Percentiles rank a stretch among this genome's conserved stretches.
These are phyloP conservation scores for Sarocladiaceae sp. DNA, from an alignment of 2,329 filamentous ascomycete genomes.

Conservation along the genomic window DNA sequence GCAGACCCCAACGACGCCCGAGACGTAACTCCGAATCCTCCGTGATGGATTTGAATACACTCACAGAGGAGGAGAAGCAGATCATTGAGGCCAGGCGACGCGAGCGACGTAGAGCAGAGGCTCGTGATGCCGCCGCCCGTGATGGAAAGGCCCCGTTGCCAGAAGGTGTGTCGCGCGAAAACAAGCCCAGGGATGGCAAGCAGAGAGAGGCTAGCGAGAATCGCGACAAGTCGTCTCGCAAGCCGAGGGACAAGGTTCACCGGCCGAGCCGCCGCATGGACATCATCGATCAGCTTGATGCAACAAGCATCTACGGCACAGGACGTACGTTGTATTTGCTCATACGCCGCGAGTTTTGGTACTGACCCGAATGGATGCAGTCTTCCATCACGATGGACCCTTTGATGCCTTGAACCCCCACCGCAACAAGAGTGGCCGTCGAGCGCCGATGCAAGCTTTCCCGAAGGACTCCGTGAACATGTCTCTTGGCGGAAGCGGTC, in stretches of 20 bases:
- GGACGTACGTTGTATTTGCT: conserved; percentile 57
- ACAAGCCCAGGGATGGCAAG: conserved; percentile 11
- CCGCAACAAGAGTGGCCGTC: conserved; percentile 77
- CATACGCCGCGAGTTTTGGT: background rate
- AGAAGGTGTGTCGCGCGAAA: background rate
- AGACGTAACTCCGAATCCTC: conserved; percentile 79
- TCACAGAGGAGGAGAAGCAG: conserved; percentile 47
- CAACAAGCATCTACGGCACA: conserved; percentile 90
- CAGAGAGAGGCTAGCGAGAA: conserved; percentile 16
- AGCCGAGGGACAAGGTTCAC: conserved; percentile 38
- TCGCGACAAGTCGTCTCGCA: conserved; percentile 11
- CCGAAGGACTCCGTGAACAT: conserved; percentile 91
- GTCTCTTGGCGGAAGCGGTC: conserved; percentile 79
- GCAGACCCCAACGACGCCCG: conserved; percentile 41
- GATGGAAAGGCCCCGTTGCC: conserved; percentile 11
- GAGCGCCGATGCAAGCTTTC: conserved; percentile 91
- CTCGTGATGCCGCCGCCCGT: conserved; percentile 11
- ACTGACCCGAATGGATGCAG: conserved; percentile 42
- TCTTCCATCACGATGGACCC: conserved; percentile 95
- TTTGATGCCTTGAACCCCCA: conserved; percentile 96
- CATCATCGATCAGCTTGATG: conserved; percentile 93
- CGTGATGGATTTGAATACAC: conserved; percentile 52
- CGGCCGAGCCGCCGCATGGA: conserved; percentile 57
- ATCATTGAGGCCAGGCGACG: conserved; percentile 30
- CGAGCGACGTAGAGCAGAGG: conserved; percentile 18